Evolutionary conservation across 1,139 yeast genomes (phyloP), one percentile per base, ranked within the genome.

Genomic region (Saccharomyces pastorianus): DNA sequence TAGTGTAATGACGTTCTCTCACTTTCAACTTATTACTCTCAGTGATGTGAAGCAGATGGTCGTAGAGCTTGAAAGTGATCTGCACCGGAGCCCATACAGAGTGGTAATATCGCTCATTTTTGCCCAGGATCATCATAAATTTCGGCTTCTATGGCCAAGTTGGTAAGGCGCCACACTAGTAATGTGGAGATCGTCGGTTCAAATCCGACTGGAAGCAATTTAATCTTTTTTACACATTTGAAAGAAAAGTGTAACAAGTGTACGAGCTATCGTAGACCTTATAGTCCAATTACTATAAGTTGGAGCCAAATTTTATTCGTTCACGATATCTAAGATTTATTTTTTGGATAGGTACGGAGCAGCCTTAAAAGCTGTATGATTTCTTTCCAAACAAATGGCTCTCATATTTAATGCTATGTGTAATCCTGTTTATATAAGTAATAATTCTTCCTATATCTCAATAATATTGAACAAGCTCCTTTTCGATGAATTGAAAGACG

Each of bases 161-260:
- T 68, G 71, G 71, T 67, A 68, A 68, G 71, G 71, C 71, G 71
- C 71, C 64, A 66, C 71, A 68, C 71, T 68, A 68, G 71, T 68
- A 67, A 67, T 67, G 71, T 67, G 63, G 71, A 68, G 71, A 67
- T 67, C 70, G 60, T 65, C 70, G 64, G 70, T 67, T 67, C 71
- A 65, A 67, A 62, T 67, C 70, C 64, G 70, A 63, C 60, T 67
- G 71, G 66, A 67, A 67, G 71, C 67, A 38, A 26, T 46, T 46
- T n/a, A n/a, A n/a, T 20, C 23, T n/a, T 6, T 8, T 41, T 41
- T 41, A n/a, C n/a, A n/a, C n/a, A n/a, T n/a, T n/a, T n/a, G 20
- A 20, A 38, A 49, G 11, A 3, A 20, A 20, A 20, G 23, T 2
- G 34, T 34, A 31, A 49, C 31, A 27, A 49, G 38, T 34, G 7